These are phyloP conservation scores for Pythium chondricola DNA, from an alignment of 352 stramenopile genomes.

Conservation along the genomic window DNA sequence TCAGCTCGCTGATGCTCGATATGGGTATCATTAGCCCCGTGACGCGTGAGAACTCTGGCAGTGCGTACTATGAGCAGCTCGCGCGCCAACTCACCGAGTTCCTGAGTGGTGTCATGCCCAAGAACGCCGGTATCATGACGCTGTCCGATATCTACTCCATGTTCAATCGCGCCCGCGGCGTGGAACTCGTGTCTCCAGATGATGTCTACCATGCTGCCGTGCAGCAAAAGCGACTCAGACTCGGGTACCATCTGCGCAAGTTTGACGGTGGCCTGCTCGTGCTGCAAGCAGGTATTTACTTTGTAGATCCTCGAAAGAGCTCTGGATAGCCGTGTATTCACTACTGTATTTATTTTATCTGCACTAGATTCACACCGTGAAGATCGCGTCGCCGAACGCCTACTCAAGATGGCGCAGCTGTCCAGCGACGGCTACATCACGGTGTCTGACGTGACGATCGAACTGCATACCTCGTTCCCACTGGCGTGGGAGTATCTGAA, in stretches of 20 bases:
- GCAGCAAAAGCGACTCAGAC: slow-evolving; percentile 74
- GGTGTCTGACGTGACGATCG: slow-evolving; percentile 85
- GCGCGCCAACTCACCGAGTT: slow-evolving; percentile 89
- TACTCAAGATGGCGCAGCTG: slow-evolving; percentile 72
- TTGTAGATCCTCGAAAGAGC: background rate
- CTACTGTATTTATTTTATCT: slow-evolving; percentile 2
- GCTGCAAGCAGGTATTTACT: slow-evolving; percentile 71
- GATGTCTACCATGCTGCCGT: slow-evolving; percentile 92
- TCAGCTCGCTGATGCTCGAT: slow-evolving; percentile 86
- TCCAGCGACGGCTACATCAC: slow-evolving; percentile 82
- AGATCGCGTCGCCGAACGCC: slow-evolving; percentile 60
- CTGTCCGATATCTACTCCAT: slow-evolving; percentile 99
- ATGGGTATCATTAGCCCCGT: slow-evolving; percentile 92
- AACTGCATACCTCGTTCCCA: slow-evolving; percentile 91
- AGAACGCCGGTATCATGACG: slow-evolving; percentile 95
- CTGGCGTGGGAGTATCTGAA: slow-evolving; percentile 95
- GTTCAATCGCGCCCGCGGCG: slow-evolving; percentile 96
- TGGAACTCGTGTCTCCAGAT: slow-evolving; percentile 96
- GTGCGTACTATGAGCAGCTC: slow-evolving; percentile 88
- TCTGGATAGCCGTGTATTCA: background rate
- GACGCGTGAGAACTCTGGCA: slow-evolving; percentile 86
- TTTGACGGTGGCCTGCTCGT: slow-evolving; percentile 94
- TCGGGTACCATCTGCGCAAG: slow-evolving; percentile 91
- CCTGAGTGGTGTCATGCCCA: slow-evolving; percentile 70
- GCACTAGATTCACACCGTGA: slow-evolving; percentile 76